Evolutionary conservation across 495 filamentous ascomycete species (phyloP).

Genomic region (Penicillium lagena): DNA sequence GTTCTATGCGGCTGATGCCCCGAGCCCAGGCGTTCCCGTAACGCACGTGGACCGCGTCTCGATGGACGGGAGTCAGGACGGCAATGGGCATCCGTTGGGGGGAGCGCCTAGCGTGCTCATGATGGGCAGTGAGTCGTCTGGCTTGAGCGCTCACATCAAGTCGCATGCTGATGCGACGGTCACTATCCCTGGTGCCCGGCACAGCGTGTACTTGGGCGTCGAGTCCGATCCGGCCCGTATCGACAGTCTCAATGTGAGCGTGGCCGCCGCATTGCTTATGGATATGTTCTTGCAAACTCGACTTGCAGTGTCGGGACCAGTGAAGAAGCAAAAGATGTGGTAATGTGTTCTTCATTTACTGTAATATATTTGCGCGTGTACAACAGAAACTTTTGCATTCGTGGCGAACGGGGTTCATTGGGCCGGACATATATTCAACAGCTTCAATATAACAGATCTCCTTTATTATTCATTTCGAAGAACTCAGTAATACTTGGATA

Average conservation of each 20-base stretch:
- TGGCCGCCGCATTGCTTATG: constrained; percentile 72
- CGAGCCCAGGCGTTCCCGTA: constrained; percentile 19
- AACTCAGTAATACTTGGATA: no score
- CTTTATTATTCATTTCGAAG: no score
- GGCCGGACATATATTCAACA: no score
- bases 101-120: constrained; percentile 67
- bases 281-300: constrained; percentile 51
- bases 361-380: constrained; percentile 9
- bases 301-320: constrained; percentile 23
- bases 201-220: constrained; percentile 22
- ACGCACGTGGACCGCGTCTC: constrained; percentile 14
- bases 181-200: constrained; percentile 43
- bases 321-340: constrained; percentile 16
- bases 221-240: constrained; percentile 36
- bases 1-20: constrained; percentile 72
- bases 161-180: constrained; percentile 56
- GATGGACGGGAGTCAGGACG: constrained; percentile 1
- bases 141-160: constrained; percentile 55
- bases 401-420: no score
- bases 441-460: no score
- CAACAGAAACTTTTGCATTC: constrained; percentile 1
- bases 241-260: constrained; percentile 85
- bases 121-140: constrained; percentile 77
- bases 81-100: constrained; percentile 35
- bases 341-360: constrained; percentile 1